Conservation (phyloP, 257 asterid species). For the Gentiana macrophylla region DNA sequence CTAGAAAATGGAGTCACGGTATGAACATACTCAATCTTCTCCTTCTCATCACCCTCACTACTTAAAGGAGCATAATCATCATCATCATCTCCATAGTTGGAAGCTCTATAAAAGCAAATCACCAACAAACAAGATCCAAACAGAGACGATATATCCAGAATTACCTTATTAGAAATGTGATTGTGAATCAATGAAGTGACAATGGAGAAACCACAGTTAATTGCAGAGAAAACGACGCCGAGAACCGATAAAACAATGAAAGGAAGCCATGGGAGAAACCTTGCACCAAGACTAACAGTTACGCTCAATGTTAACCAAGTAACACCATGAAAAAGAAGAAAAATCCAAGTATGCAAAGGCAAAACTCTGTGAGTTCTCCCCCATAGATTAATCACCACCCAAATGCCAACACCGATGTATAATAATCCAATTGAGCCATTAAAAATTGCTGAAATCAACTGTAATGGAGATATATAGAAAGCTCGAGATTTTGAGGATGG, state of each 20-base stretch:
- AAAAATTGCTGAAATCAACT: slow-evolving; percentile 38
- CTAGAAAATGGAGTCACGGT: slow-evolving; percentile 17
- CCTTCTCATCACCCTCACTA: slow-evolving; percentile 5
- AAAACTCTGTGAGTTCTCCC: slow-evolving; percentile 15
- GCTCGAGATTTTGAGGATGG: slow-evolving; percentile 22
- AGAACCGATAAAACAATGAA: slow-evolving; percentile 50
- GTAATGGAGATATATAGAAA: slow-evolving; percentile 31
- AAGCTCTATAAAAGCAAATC: slow-evolving; percentile 44
- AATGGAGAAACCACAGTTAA: slow-evolving; percentile 41
- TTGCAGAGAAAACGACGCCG: slow-evolving; percentile 43
- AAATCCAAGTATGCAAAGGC: slow-evolving; percentile 68
- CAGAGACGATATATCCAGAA: slow-evolving; percentile 36
- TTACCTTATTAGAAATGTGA: slow-evolving; percentile 22
- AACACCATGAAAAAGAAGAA: slow-evolving; percentile 47
- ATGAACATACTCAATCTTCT: neutral
- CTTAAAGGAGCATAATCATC: slow-evolving; percentile 5
- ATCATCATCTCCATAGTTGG: neutral
- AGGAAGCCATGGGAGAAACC: slow-evolving; percentile 33
- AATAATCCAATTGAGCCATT: slow-evolving; percentile 51
- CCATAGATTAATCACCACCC: slow-evolving; percentile 44
- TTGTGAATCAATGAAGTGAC: slow-evolving; percentile 20
- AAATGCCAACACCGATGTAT: slow-evolving; percentile 39
- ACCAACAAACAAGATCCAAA: slow-evolving; percentile 58
- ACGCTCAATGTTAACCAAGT: slow-evolving; percentile 49
- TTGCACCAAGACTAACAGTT: slow-evolving; percentile 49